A percentile compares a stretch with the other conserved stretches of the same genome.
These are phyloP conservation scores for Mollisiaceae sp. DNA, from an alignment of 2,329 filamentous ascomycete genomes.

Conservation along the genomic window DNA sequence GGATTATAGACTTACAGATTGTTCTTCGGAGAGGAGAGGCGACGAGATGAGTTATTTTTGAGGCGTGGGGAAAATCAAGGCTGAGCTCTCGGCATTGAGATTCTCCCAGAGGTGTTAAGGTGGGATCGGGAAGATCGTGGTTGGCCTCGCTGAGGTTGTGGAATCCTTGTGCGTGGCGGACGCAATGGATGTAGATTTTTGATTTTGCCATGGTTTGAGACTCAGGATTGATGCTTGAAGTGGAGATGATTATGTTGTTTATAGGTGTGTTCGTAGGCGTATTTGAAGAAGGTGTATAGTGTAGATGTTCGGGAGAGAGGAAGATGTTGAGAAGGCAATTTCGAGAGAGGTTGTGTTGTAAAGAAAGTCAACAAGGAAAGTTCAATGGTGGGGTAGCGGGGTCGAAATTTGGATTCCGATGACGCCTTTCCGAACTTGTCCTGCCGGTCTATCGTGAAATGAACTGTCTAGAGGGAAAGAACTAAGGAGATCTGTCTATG, in stretches of 20 bases:
- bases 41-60: conserved; percentile 70
- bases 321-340: background rate
- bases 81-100: conserved; percentile 73
- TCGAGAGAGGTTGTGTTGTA: background rate
- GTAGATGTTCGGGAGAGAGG: no score
- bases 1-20: background rate
- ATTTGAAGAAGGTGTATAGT: no score
- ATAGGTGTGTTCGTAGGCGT: no score
- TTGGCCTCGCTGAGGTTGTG: conserved; percentile 79
- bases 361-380: background rate
- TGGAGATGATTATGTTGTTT: no score
- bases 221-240: background rate
- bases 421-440: background rate
- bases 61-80: conserved; percentile 67
- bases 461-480: background rate
- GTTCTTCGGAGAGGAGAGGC: conserved; percentile 83
- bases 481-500: background rate
- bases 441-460: background rate
- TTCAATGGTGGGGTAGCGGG: conserved; percentile 27
- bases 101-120: conserved; percentile 76
- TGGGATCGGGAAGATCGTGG: conserved; percentile 76
- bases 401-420: background rate
- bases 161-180: conserved; percentile 75
- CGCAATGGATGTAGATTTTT: conserved; percentile 60
- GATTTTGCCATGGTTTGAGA: conserved; percentile 31